Percentiles rank a stretch among this genome's conserved stretches.
Conservation (phyloP, 768 basidiomycete species). For the Suillus variegatus region DNA sequence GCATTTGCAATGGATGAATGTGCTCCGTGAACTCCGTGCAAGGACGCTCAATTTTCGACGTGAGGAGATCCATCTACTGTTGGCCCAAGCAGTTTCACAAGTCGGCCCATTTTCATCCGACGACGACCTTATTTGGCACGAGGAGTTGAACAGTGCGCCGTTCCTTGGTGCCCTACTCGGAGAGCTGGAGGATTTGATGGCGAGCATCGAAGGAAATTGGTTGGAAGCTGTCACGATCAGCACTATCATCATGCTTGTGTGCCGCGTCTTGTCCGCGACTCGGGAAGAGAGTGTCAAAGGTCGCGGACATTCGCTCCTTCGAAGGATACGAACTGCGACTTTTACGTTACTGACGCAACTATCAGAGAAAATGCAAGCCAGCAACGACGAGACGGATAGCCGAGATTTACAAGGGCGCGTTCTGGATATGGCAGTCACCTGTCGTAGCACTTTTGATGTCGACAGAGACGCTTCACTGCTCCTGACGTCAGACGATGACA, state of each 20-base stretch:
- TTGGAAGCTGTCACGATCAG: conserved; percentile 32
- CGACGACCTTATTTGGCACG: conserved; percentile 40
- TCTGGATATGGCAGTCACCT: conserved; percentile 39
- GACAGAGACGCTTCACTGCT: conserved; percentile 14
- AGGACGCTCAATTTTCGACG: conserved; percentile 39
- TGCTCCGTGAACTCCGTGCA: conserved; percentile 43
- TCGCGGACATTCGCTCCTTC: conserved; percentile 29
- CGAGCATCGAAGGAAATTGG: conserved; percentile 44
- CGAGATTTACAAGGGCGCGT: conserved; percentile 25
- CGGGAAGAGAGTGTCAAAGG: conserved; percentile 13
- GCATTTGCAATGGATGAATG: conserved; percentile 51
- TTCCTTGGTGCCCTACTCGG: conserved; percentile 40
- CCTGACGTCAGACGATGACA: conserved; percentile 23
- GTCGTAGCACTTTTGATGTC: conserved; percentile 36
- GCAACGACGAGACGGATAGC: conserved; percentile 10
- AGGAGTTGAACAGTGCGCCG: conserved; percentile 29
- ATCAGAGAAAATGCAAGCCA: conserved; percentile 18
- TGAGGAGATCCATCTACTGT: conserved; percentile 41
- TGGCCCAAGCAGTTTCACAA: conserved; percentile 48
- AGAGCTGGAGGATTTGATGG: conserved; percentile 38
- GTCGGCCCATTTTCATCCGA: conserved; percentile 31
- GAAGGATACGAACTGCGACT: conserved; percentile 29
- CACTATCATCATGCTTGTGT: conserved; percentile 35
- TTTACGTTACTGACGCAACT: conserved; percentile 40
- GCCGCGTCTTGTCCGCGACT: conserved; percentile 37